Evolutionary conservation across 768 basidiomycete genomes (phyloP), one percentile per base, ranked within the genome.

Genomic region (Panaeolus cyanescens): DNA sequence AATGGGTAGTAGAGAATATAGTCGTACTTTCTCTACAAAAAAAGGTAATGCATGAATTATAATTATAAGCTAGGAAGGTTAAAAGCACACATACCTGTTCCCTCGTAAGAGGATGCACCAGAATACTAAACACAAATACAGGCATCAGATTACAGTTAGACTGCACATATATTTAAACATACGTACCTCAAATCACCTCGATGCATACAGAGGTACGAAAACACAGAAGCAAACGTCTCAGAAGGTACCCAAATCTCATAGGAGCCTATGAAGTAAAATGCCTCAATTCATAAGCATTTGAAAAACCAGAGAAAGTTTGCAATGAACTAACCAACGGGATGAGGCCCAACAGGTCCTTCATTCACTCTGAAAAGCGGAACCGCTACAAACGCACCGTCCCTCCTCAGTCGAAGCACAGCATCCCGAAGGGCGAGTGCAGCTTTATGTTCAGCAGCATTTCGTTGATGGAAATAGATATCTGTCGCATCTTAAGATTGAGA

Each of bases 391-490:
- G 90, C 90, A 0, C 91, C 91, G 55, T 91, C 88, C 15, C 86
- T 80, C 30, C 91, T 80, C 54, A 92, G 78, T 5, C 85, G 80
- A 37, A 93, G 77, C 10, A 93, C 85, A 2, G 90, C 85, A 68
- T 92, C 89, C 0, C 90, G 81, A 36, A 93, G 78, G 40, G 85
- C 80, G 2, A 91, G 78, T 1, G 90, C 90, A 22, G 83, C 86
- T 34, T 84, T 78, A 56, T 87, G 85, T 62, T 90, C 84, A 3
- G 79, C 77, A 0, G 79, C 74, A 65, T 90, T 91, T 22, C 79
- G 76, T 72, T 91, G 90, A 63, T 85, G 85, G 71, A 91, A 93
- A 74, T 93, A 92, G 53, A 93, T 92, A 68, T 93, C 90, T 92
- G 42, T n/a, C 7, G 19, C 25, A 40, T 25, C 22, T 34, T 50